Percentiles rank a stretch among this genome's conserved stretches.
phyloP scores from a whole-genome alignment of 768 basidiomycete genomes.

The Boletus pseudopeckii region DNA sequence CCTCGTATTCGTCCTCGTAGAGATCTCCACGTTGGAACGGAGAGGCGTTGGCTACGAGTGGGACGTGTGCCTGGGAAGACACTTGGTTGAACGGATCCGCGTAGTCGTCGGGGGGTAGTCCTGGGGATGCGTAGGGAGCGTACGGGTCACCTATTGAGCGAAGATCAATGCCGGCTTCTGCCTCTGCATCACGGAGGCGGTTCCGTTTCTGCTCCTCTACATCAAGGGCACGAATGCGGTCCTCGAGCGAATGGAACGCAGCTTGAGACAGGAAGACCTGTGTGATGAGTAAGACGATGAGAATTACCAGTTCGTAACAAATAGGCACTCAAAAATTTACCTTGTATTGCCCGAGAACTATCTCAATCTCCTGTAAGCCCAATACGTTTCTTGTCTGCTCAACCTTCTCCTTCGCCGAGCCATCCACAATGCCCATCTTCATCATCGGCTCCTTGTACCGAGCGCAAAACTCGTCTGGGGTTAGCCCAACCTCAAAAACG shows the following conservation, averaged over 20 bases:
- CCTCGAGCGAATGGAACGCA: slow-evolving; percentile 87
- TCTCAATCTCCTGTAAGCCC: slow-evolving; percentile 61
- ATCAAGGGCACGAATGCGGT: slow-evolving; percentile 77
- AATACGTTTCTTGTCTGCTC: slow-evolving; percentile 56
- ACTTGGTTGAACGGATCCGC: slow-evolving; percentile 48
- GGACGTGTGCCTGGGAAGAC: slow-evolving; percentile 67
- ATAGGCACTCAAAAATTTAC: too few species aligned
- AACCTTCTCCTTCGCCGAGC: slow-evolving; percentile 55
- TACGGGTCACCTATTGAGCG: slow-evolving; percentile 63
- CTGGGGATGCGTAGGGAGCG: slow-evolving; percentile 67
- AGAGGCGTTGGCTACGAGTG: slow-evolving; percentile 79
- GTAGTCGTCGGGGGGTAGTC: slow-evolving; percentile 41
- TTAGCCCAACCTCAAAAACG: slow-evolving; percentile 82
- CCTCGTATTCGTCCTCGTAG: slow-evolving; percentile 76
- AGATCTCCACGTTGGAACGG: slow-evolving; percentile 74
- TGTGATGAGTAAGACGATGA: neutral
- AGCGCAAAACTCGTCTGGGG: slow-evolving; percentile 80
- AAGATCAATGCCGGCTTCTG: too few species aligned
- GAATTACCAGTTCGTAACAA: neutral
- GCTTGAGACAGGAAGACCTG: slow-evolving; percentile 87
- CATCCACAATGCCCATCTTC: slow-evolving; percentile 55
- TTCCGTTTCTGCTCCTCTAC: slow-evolving; percentile 66
- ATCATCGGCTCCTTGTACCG: slow-evolving; percentile 72
- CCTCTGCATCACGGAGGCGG: too few species aligned
- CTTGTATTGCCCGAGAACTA: slow-evolving; percentile 58